A percentile compares a stretch with the other conserved stretches of the same genome.
Conservation (phyloP, 768 basidiomycete genomes). For the Trametes meyenii region DNA sequence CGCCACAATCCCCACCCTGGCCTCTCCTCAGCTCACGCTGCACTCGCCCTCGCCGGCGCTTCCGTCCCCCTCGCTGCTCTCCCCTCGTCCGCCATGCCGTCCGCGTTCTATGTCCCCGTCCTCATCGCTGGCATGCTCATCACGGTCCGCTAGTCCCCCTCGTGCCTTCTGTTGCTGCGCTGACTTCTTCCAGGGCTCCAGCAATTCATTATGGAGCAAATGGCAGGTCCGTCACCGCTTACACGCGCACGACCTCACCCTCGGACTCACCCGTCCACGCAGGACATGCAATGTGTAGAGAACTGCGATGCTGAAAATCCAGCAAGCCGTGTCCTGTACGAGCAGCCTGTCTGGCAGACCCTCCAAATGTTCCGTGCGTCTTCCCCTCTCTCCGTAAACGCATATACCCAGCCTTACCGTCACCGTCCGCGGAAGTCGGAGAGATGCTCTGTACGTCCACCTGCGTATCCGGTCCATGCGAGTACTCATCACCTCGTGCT, state of each 20-base stretch:
- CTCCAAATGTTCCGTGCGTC: constrained; percentile 86
- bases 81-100: constrained; percentile 52
- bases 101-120: constrained; percentile 68
- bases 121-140: constrained; percentile 94
- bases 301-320: constrained; percentile 77
- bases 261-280: neutral
- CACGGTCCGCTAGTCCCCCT: constrained; percentile 53
- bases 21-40: neutral
- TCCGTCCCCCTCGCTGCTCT: constrained; percentile 6
- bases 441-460: constrained; percentile 85
- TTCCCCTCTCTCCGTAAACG: constrained; percentile 16
- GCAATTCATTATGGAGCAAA: constrained; percentile 82
- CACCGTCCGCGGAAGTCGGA: constrained; percentile 66
- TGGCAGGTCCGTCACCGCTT: constrained; percentile 60
- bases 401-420: constrained; percentile 23
- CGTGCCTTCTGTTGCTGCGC: neutral
- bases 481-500: constrained; percentile 7
- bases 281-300: constrained; percentile 99
- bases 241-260: neutral
- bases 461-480: constrained; percentile 22
- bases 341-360: constrained; percentile 94
- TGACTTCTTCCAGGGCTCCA: constrained; percentile 57
- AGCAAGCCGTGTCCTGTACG: constrained; percentile 69
- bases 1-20: too few relatives aligned
- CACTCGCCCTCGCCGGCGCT: neutral